Evolutionary conservation across 2,329 filamentous ascomycete species (phyloP).

Genomic region (Scedosporium dehoogii): DNA sequence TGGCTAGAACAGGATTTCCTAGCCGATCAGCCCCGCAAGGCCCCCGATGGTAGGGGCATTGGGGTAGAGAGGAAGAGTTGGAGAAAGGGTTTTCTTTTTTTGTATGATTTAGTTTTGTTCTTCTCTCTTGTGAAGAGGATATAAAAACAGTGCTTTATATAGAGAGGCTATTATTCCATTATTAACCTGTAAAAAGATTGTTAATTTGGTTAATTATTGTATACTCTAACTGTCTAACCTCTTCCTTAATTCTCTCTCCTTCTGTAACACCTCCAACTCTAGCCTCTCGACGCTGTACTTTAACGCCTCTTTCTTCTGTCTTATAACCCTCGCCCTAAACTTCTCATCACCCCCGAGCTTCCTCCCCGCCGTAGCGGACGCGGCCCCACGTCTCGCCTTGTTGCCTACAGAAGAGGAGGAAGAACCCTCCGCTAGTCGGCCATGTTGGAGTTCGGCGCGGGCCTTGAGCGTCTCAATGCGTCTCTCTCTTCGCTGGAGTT

Average conservation of each 20-base stretch:
- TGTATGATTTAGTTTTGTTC: too few relatives aligned
- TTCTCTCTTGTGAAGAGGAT: too few relatives aligned
- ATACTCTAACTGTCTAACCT: constrained; percentile 28
- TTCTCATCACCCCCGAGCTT: constrained; percentile 43
- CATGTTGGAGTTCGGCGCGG: constrained; percentile 73
- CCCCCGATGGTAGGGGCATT: too few relatives aligned
- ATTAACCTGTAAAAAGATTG: too few relatives aligned
- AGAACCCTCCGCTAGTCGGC: constrained; percentile 34
- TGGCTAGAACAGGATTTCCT: too few relatives aligned
- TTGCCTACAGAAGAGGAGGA: constrained; percentile 8
- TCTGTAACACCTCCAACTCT: constrained; percentile 76
- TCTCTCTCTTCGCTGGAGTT: constrained; percentile 72
- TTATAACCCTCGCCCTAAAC: constrained; percentile 48
- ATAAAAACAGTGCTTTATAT: too few relatives aligned
- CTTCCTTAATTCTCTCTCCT: constrained; percentile 49
- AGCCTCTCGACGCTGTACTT: constrained; percentile 80
- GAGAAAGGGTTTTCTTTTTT: too few relatives aligned
- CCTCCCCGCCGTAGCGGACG: constrained; percentile 9
- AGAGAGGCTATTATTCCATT: too few relatives aligned
- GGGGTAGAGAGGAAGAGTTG: too few relatives aligned
- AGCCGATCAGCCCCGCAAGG: too few relatives aligned
- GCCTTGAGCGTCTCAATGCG: constrained; percentile 78
- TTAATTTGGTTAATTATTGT: too few relatives aligned
- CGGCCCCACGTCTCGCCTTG: constrained; percentile 13
- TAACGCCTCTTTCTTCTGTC: constrained; percentile 74